A percentile compares a stretch with the other conserved stretches of the same genome.
phyloP scores from a whole-genome alignment of 1,139 yeast species.

The Zygosaccharomyces pseudobailii region DNA sequence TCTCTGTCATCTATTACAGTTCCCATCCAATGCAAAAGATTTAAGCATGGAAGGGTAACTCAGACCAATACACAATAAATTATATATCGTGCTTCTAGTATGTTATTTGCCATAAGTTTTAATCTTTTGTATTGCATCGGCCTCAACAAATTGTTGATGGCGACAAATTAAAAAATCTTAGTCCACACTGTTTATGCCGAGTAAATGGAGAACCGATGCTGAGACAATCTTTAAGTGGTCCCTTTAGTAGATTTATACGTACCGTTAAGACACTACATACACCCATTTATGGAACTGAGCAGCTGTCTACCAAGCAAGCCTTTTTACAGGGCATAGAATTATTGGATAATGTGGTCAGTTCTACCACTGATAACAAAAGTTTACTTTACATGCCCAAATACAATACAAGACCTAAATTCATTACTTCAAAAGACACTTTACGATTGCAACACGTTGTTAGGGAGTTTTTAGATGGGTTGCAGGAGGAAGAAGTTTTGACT shows the following conservation, averaged over 20 bases:
- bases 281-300: conserved; percentile 20
- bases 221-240: background rate
- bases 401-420: conserved; percentile 21
- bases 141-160: too few species aligned
- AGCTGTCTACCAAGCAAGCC: conserved; percentile 12
- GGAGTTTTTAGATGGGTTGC: conserved; percentile 21
- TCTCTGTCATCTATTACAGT: background rate
- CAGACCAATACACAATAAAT: background rate
- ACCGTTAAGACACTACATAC: conserved; percentile 28
- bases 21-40: conserved; percentile 1
- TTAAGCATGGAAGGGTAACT: conserved; percentile 1
- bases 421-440: conserved; percentile 22
- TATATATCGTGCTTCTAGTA: too few species aligned
- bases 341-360: conserved; percentile 20
- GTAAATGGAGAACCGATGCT: background rate
- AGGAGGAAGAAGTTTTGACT: conserved; percentile 16
- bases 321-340: conserved; percentile 18
- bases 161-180: background rate
- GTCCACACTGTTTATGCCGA: background rate
- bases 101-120: too few species aligned
- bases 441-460: conserved; percentile 20
- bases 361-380: conserved; percentile 21
- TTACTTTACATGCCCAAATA: conserved; percentile 26
- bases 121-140: too few species aligned
- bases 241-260: conserved; percentile 8